Base-by-base conservation (phyloP, 768 basidiomycete genomes). In the Russula lepida region DNA sequence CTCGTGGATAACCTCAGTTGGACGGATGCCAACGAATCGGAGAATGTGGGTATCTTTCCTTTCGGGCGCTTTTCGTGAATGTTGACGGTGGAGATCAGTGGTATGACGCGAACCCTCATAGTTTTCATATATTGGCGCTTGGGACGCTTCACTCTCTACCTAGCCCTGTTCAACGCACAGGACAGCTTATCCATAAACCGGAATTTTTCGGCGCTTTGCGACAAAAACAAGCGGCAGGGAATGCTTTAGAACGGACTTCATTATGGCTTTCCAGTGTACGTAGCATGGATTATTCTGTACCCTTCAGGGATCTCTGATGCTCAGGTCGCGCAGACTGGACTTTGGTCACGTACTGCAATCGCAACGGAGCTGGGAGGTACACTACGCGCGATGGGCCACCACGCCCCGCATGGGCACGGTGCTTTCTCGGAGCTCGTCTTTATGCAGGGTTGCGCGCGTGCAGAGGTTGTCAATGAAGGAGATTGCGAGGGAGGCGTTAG, bases 81-180 rank as follows among this genome's bases (percentile, higher is more conserved):
- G 39, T 32, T 27, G 5, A 59, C 21, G 15, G 3, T 25, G 35
- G 21, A 46, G 19, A 25, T 43, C 33, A 88, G 86, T 83, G 81
- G 80, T 81, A 83, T 53, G 79, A 84, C 69, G 74, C 83, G 12
- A 86, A 85, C 65, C 89, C 91, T 0, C 88, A 98, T 71, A 83
- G 85, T n/a, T 95, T 98, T 71, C 88, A 94, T 62, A 75, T 92
- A 6, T 71, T 91, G 19, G 79, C 89, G 2, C 74, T 94, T n/a
- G 89, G 91, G 0, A 86, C 88, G 0, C 76, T 97, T n/a, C 87
- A 94, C 68, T 81, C 86, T 4, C 79, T 99, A 3, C 97, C 97
- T 0, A 83, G 84, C 1, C 97, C 97, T 6, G 92, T 97, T 11
- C 77, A 81, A 3, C 79, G 92, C 35, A 81, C 77, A 1, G 81